A percentile compares a stretch with the other conserved stretches of the same genome.
phyloP scores from a whole-genome alignment of 495 filamentous ascomycete genomes.

The Aspergillus cavernicola region DNA sequence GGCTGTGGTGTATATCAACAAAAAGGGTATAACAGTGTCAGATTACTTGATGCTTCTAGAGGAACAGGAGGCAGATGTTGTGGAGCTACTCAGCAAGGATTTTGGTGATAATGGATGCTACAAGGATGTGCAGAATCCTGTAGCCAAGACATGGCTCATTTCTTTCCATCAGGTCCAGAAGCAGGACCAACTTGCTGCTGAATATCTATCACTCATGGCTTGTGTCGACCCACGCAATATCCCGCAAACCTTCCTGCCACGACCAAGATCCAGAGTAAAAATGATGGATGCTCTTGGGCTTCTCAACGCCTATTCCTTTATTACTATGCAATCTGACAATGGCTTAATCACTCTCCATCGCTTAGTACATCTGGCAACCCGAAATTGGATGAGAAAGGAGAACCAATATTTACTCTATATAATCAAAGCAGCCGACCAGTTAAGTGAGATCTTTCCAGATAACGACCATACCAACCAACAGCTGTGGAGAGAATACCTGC shows the following conservation, averaged over 20 bases:
- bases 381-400: constrained; percentile 11
- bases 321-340: constrained; percentile 7
- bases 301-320: constrained; percentile 22
- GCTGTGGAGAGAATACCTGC: neutral
- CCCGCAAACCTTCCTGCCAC: constrained; percentile 26
- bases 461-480: neutral
- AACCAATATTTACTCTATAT: neutral
- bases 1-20: neutral
- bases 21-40: constrained; percentile 5
- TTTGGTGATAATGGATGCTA: constrained; percentile 41
- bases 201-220: constrained; percentile 24
- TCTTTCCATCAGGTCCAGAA: constrained; percentile 47
- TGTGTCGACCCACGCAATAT: constrained; percentile 33
- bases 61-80: constrained; percentile 33
- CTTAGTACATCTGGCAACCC: constrained; percentile 23
- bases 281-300: constrained; percentile 18
- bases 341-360: constrained; percentile 17
- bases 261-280: constrained; percentile 8
- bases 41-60: constrained; percentile 44
- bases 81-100: constrained; percentile 45
- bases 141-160: constrained; percentile 52
- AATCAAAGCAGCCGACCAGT: neutral
- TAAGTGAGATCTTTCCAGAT: neutral
- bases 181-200: constrained; percentile 23
- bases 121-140: constrained; percentile 39